Evolutionary conservation across 768 basidiomycete species (phyloP).

Genomic region (Podaxis sp.): DNA sequence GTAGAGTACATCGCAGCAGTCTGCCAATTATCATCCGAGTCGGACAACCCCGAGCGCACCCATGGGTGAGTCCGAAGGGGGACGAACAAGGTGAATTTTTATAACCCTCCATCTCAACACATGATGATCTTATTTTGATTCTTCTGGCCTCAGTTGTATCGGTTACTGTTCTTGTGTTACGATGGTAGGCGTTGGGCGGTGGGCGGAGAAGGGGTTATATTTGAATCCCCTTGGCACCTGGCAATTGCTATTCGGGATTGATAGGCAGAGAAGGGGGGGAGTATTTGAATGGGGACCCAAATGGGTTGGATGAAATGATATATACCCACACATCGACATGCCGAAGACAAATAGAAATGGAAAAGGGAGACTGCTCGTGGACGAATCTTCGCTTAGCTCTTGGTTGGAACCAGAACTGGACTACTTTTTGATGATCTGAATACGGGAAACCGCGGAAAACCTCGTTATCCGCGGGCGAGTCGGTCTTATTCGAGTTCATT

Average conservation of each 20-base stretch:
- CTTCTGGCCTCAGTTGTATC: background rate
- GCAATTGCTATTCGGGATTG: background rate
- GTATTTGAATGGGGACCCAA: background rate
- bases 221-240: background rate
- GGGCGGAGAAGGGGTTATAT: background rate
- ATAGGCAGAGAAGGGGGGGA: background rate
- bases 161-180: background rate
- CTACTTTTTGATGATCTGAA: constrained; percentile 14
- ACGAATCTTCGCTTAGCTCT: constrained; percentile 7
- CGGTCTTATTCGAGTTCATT: constrained; percentile 30
- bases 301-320: background rate
- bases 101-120: background rate
- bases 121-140: background rate
- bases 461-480: constrained; percentile 26
- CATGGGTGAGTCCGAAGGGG: background rate
- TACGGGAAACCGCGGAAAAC: constrained; percentile 25
- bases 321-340: background rate
- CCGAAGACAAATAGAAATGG: background rate
- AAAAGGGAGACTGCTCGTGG: background rate
- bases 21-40: background rate
- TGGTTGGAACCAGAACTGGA: constrained; percentile 9
- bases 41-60: background rate
- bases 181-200: background rate
- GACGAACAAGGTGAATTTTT: constrained; percentile 1
- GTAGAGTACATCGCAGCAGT: background rate